These are phyloP conservation scores for Crithidia bombi DNA, from an alignment of 208 protist species.

Conservation along the genomic window DNA sequence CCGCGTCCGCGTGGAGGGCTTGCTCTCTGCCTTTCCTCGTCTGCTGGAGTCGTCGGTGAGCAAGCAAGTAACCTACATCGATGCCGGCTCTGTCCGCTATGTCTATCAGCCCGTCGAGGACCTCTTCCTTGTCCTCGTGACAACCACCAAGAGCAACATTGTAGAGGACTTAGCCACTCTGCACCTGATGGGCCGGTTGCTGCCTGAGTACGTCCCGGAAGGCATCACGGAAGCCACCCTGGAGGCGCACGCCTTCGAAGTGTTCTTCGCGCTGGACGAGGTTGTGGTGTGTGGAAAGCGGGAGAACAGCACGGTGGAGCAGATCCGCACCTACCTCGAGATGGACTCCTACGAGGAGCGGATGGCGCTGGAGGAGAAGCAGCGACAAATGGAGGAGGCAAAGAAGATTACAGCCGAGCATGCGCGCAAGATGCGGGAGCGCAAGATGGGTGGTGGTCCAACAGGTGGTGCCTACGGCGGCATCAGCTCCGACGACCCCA, in stretches of 20 bases:
- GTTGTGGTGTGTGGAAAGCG: conserved; percentile 94
- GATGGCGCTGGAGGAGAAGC: conserved; percentile 77
- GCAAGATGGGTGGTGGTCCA: conserved; percentile 38
- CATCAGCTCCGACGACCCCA: conserved; percentile 67
- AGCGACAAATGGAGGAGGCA: conserved; percentile 90
- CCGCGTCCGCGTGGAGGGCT: conserved; percentile 95
- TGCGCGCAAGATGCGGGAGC: conserved; percentile 83
- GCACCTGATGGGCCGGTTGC: conserved; percentile 90
- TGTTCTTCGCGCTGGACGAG: conserved; percentile 98
- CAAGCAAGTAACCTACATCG: conserved; percentile 97
- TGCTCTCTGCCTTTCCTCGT: conserved; percentile 97
- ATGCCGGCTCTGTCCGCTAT: conserved; percentile 96
- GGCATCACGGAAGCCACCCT: conserved; percentile 81
- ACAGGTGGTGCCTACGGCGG: conserved; percentile 72
- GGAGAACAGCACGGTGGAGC: conserved; percentile 93
- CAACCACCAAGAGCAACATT: conserved; percentile 97
- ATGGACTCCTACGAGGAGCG: conserved; percentile 98
- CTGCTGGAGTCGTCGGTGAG: conserved; percentile 80
- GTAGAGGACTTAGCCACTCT: conserved; percentile 98
- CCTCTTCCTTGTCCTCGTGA: conserved; percentile 95
- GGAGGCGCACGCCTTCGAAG: conserved; percentile 87
- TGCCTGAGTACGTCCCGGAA: conserved; percentile 90
- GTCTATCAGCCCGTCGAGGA: conserved; percentile 98
- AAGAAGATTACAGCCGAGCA: conserved; percentile 89
- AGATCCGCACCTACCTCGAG: conserved; percentile 95